Evolutionary conservation across 1,284 basidiomycete genomes (phyloP), one percentile per base, ranked within the genome.

Genomic region (Tilletia horrida): DNA sequence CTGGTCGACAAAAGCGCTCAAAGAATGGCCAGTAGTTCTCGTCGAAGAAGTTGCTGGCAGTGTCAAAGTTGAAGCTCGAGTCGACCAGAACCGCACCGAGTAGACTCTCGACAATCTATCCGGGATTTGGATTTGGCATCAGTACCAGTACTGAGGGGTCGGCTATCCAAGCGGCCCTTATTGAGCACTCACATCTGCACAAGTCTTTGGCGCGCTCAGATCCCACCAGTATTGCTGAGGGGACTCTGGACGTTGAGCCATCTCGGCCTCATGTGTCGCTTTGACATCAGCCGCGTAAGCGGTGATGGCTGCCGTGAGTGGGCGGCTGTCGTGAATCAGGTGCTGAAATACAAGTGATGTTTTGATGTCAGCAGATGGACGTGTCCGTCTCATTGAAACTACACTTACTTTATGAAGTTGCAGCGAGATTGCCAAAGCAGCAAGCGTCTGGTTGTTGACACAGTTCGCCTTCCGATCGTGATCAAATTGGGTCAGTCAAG

Each of bases 41-140:
- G 2, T 67, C 70, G 25, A 73, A 77, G 21, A 73, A 40, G 0
- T 13, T 2, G 25, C 50, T 21, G 1, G 55, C 52, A 8, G 44
- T 25, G 0, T 9, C 31, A 1, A 69, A 40, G 47, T 71, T 59
- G 64, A 78, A 78, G 11, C 62, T 67, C 21, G 64, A 43, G 42
- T 78, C 75, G n/a, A 76, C 71, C 8, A 76, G 67, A 16, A 78
- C 68, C 1, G 66, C 63, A 0, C 72, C 76, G 29, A 78, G 66
- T 0, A 63, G 29, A 3, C 71, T 67, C 45, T 78, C 76, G 16
- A 74, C 71, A 1, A 78, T 65, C 57, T 77, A 73, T 1, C 16
- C 7, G 16, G 6, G 4, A 40, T 40, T 40, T 40, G 35, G 35
- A 40, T 40, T 11, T 6, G 35, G 11, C 11, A 40, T 40, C 35